These are phyloP conservation scores for Yueomyces sinensis DNA, from an alignment of 805 yeast species.

Conservation along the genomic window DNA sequence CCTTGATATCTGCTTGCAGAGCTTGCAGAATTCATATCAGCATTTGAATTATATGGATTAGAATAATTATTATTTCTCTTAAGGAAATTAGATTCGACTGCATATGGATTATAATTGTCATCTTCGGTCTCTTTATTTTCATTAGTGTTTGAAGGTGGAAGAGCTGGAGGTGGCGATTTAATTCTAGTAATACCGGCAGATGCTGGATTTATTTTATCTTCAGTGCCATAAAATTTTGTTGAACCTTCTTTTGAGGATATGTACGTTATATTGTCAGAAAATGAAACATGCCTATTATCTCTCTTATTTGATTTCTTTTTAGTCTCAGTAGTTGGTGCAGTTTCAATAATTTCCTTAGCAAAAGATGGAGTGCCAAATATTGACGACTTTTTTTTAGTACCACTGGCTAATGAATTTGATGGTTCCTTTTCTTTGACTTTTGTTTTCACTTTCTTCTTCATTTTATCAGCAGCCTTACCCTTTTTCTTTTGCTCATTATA, in stretches of 20 bases:
- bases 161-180: not conserved
- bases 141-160: not conserved
- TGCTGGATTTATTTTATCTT: conserved; percentile 1
- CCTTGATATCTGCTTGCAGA: too few relatives aligned
- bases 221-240: not conserved
- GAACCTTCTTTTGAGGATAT: conserved; percentile 2
- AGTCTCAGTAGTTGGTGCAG: conserved; percentile 7
- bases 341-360: conserved; percentile 2
- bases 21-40: too few relatives aligned
- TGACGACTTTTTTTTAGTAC: conserved; percentile 14
- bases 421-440: not conserved
- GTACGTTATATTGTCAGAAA: conserved; percentile 10
- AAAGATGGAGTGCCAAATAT: conserved; percentile 18
- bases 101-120: conserved; percentile 9
- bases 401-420: not conserved
- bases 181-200: not conserved
- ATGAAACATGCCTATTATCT: conserved; percentile 10
- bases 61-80: too few relatives aligned
- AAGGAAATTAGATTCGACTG: too few relatives aligned
- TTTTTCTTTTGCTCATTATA: conserved; percentile 2
- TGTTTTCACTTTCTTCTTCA: conserved; percentile 1
- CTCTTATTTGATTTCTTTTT: conserved; percentile 4
- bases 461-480: conserved; percentile 2
- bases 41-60: too few relatives aligned
- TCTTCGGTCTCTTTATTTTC: conserved; percentile 2